Conservation (phyloP, 2,329 filamentous ascomycete genomes). For the Colletotrichum australisinense region DNA sequence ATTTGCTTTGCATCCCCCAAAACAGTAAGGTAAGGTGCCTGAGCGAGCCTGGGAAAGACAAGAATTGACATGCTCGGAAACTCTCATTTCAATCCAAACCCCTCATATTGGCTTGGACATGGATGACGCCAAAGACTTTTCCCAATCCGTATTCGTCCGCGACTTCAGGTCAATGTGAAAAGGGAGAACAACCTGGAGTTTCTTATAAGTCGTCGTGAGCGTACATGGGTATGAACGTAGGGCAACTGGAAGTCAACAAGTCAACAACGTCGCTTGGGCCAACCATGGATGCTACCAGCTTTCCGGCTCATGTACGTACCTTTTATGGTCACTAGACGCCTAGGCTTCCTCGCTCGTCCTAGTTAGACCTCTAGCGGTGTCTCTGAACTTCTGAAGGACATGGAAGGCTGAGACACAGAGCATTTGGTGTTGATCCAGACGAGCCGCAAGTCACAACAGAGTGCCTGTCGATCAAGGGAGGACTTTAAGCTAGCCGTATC, state of each 20-base stretch:
- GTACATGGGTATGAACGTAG: background rate
- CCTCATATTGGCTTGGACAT: background rate
- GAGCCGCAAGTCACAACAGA: background rate
- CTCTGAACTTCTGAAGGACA: background rate
- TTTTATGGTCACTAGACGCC: background rate
- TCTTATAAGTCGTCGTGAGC: background rate
- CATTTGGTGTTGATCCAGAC: background rate
- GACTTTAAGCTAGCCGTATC: background rate
- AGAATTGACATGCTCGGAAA: background rate
- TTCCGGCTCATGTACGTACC: background rate
- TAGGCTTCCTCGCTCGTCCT: background rate
- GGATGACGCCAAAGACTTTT: background rate
- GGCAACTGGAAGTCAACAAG: background rate
- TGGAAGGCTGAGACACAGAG: constrained; percentile 1
- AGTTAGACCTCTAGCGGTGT: background rate
- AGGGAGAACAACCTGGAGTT: background rate
- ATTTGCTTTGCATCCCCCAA: background rate
- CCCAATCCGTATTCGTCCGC: background rate
- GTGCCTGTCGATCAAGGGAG: background rate
- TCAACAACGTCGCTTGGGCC: background rate
- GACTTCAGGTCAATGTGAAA: background rate
- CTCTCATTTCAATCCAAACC: background rate
- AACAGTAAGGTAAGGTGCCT: background rate
- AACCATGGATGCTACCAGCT: background rate
- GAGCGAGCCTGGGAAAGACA: background rate